Conservation (phyloP, 768 basidiomycete species). For the Austroboletus festivus region DNA sequence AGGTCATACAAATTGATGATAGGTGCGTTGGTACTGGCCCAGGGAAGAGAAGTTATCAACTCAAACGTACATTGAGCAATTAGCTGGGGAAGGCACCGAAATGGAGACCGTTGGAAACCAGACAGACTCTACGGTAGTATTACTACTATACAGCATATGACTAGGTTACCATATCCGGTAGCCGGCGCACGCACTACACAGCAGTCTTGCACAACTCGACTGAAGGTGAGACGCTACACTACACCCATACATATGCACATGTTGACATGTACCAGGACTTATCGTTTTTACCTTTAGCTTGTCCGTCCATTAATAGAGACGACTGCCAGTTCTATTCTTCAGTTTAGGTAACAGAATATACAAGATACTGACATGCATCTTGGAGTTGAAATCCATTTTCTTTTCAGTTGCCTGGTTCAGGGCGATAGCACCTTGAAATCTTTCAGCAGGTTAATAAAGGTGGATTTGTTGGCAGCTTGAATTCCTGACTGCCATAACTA, state of each 20-base stretch:
- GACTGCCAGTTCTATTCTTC: slow-evolving; percentile 53
- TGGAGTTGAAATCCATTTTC: slow-evolving; percentile 67
- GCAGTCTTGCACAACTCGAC: too few species aligned
- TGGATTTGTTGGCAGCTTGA: too few species aligned
- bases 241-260: too few species aligned
- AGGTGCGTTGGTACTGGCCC: slow-evolving; percentile 63
- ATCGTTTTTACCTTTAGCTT: slow-evolving; percentile 77
- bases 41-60: not conserved
- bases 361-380: slow-evolving; percentile 64
- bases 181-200: too few species aligned
- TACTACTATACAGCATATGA: too few species aligned
- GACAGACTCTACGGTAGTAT: too few species aligned
- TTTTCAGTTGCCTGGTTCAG: slow-evolving; percentile 72
- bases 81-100: slow-evolving; percentile 44
- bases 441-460: too few species aligned
- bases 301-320: slow-evolving; percentile 73
- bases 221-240: too few species aligned
- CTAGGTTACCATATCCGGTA: too few species aligned
- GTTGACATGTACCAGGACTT: too few species aligned
- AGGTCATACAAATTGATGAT: slow-evolving; percentile 71
- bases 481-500: too few species aligned
- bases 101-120: slow-evolving; percentile 88
- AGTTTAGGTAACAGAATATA: slow-evolving; percentile 56
- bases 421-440: slow-evolving; percentile 68
- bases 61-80: not conserved